A percentile compares a stretch with the other conserved stretches of the same genome.
Conservation (phyloP, 1,284 basidiomycete species). For the Boletus albobrunnescens region DNA sequence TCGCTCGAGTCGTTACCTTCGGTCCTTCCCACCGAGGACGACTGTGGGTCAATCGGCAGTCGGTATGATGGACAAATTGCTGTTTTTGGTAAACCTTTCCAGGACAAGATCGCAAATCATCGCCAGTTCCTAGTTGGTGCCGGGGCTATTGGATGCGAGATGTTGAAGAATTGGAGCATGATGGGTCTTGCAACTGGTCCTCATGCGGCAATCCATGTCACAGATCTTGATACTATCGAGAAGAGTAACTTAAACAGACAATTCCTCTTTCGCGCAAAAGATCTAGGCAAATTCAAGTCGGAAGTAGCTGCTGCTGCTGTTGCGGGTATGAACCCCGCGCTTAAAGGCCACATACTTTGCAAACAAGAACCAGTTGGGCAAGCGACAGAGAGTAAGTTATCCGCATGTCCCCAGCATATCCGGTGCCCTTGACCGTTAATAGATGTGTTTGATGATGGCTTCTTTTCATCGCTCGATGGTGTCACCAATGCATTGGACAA, state of each 20-base stretch:
- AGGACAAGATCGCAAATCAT: conserved; percentile 87
- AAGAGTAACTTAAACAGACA: conserved; percentile 99
- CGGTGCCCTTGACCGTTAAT: conserved; percentile 6
- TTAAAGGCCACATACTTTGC: conserved; percentile 83
- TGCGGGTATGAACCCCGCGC: conserved; percentile 92
- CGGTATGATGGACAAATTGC: conserved; percentile 96
- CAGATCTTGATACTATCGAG: conserved; percentile 98
- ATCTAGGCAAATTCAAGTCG: conserved; percentile 96
- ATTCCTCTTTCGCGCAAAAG: conserved; percentile 97
- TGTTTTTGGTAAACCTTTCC: conserved; percentile 92
- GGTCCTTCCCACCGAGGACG: conserved; percentile 74
- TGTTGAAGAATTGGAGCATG: conserved; percentile 99
- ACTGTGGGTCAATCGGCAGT: conserved; percentile 78
- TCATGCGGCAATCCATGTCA: conserved; percentile 86
- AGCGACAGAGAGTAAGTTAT: conserved; percentile 80
- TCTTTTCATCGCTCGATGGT: conserved; percentile 87
- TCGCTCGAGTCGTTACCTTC: conserved; percentile 91
- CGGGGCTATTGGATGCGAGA: conserved; percentile 99
- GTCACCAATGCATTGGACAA: conserved; percentile 99
- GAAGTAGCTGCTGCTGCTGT: conserved; percentile 94
- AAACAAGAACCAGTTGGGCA: conserved; percentile 94
- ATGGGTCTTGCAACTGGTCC: conserved; percentile 90
- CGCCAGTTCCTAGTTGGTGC: conserved; percentile 97
- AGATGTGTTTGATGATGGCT: conserved; percentile 88
- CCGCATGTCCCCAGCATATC: conserved; percentile 1